These are phyloP conservation scores for Populus davidiana DNA, from an alignment of 345 rosid genomes.

Conservation along the genomic window DNA sequence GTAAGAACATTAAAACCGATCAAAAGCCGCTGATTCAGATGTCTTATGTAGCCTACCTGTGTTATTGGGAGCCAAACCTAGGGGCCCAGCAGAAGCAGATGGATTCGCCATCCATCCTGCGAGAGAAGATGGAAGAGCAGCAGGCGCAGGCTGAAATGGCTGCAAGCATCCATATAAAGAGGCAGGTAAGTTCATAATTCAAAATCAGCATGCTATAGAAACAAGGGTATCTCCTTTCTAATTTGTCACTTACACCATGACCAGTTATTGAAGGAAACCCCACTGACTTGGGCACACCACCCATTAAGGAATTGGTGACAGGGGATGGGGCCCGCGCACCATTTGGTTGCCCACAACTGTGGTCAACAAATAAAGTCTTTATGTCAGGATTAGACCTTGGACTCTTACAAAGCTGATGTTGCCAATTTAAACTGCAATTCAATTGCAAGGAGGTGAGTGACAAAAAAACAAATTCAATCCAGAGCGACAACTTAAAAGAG, in stretches of 20 bases:
- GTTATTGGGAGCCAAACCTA: slow-evolving; percentile 58
- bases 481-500: not conserved
- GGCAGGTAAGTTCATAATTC: slow-evolving; percentile 13
- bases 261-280: slow-evolving; percentile 57
- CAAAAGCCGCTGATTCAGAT: not conserved
- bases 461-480: slow-evolving; percentile 2
- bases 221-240: not conserved
- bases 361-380: slow-evolving; percentile 80
- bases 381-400: slow-evolving; percentile 80
- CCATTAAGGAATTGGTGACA: slow-evolving; percentile 72
- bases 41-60: slow-evolving; percentile 41
- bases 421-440: slow-evolving; percentile 75
- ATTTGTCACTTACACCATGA: slow-evolving; percentile 59
- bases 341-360: slow-evolving; percentile 67
- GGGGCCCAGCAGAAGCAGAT: slow-evolving; percentile 66
- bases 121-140: slow-evolving; percentile 60
- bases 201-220: not conserved
- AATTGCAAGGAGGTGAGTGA: slow-evolving; percentile 10
- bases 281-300: slow-evolving; percentile 54
- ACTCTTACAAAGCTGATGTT: slow-evolving; percentile 80
- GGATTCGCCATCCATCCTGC: slow-evolving; percentile 87
- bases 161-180: slow-evolving; percentile 24
- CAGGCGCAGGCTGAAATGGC: slow-evolving; percentile 72
- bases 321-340: slow-evolving; percentile 75
- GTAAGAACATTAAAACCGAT: not conserved